Percentiles rank a stretch among this genome's conserved stretches.
phyloP scores from a whole-genome alignment of 345 rosid genomes.

The Citrus inodora region DNA sequence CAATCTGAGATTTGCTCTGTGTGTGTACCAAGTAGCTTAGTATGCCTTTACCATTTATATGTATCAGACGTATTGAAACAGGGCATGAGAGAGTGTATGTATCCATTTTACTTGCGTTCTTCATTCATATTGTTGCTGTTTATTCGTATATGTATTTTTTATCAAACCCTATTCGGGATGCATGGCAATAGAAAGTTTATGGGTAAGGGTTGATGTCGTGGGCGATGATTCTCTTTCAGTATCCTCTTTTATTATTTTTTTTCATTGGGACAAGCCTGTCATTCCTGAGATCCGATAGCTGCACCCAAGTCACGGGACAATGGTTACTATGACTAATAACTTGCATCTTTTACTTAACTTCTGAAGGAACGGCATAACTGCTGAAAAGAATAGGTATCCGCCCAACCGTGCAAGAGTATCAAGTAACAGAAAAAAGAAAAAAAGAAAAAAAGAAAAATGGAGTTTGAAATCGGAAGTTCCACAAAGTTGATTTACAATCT shows the following conservation, averaged over 20 bases:
- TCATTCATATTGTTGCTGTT: constrained; percentile 1
- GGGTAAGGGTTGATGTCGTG: not conserved
- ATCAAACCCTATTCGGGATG: not conserved
- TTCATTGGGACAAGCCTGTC: not conserved
- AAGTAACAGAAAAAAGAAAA: not conserved
- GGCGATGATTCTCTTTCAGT: not conserved
- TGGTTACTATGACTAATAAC: not conserved
- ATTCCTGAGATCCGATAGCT: constrained; percentile 8
- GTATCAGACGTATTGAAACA: not conserved
- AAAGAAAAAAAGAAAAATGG: no score
- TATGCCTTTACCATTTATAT: not conserved
- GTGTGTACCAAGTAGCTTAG: not conserved
- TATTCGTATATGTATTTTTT: not conserved
- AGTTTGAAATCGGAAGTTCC: not conserved
- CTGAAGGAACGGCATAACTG: not conserved
- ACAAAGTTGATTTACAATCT: not conserved
- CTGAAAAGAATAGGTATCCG: not conserved
- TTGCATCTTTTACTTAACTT: not conserved
- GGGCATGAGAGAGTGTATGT: not conserved
- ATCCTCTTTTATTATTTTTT: not conserved
- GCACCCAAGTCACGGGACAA: not conserved
- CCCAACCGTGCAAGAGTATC: not conserved
- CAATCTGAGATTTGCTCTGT: not conserved
- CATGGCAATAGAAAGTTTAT: not conserved
- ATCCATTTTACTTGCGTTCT: not conserved